Evolutionary conservation across 345 rosid genomes (phyloP).

Genomic region (Syzygium grande): DNA sequence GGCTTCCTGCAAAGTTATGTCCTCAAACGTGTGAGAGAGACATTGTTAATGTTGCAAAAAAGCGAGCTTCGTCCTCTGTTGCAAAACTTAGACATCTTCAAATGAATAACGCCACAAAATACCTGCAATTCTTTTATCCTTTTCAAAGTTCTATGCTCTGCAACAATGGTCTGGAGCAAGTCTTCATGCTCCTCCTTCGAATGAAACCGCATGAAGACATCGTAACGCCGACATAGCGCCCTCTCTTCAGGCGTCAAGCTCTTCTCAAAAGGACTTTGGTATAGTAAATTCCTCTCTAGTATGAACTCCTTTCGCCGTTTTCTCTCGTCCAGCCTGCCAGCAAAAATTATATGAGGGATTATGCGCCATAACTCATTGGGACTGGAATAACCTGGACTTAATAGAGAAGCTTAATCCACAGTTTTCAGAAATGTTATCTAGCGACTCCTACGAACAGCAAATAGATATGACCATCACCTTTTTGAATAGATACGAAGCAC

Average conservation of each 20-base stretch:
- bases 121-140: slow-evolving; percentile 81
- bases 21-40: background rate
- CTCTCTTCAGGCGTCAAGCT: slow-evolving; percentile 82
- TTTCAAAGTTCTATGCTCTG: slow-evolving; percentile 68
- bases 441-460: background rate
- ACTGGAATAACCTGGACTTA: background rate
- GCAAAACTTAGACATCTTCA: background rate
- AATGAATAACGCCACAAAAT: background rate
- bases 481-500: slow-evolving; percentile 75
- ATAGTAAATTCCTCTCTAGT: slow-evolving; percentile 68
- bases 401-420: background rate
- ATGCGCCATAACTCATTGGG: background rate
- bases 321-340: slow-evolving; percentile 87
- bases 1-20: slow-evolving; percentile 56
- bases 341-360: background rate
- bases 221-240: slow-evolving; percentile 56
- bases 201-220: slow-evolving; percentile 86
- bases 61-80: background rate
- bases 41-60: background rate
- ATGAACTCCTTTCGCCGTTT: slow-evolving; percentile 90
- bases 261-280: slow-evolving; percentile 67
- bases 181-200: slow-evolving; percentile 91
- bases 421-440: background rate
- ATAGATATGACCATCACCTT: slow-evolving; percentile 32
- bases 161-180: slow-evolving; percentile 55